phyloP scores from a whole-genome alignment of 768 basidiomycete genomes.

The Russula emetica region DNA sequence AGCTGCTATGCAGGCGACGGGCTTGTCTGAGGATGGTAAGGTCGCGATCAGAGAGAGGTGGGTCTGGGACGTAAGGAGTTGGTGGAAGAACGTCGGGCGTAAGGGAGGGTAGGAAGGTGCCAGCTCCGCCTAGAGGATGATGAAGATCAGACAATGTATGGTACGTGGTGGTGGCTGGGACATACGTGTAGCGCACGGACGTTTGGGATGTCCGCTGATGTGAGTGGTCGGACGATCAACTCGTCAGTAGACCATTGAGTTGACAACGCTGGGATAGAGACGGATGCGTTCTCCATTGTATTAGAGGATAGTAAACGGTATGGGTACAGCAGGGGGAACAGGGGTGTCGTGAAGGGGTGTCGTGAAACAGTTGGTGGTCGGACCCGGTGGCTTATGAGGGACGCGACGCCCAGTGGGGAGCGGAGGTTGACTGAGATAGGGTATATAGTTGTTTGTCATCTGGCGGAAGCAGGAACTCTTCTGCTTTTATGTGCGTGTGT shows the following conservation, averaged over 20 bases:
- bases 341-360: neutral
- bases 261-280: slow-evolving; percentile 1
- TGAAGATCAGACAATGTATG: no score
- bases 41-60: slow-evolving; percentile 24
- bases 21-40: slow-evolving; percentile 17
- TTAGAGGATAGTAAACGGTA: neutral
- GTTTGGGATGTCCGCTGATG: slow-evolving; percentile 22
- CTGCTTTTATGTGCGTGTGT: slow-evolving; percentile 4
- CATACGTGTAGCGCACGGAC: slow-evolving; percentile 24
- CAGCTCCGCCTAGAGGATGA: slow-evolving; percentile 4
- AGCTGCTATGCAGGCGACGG: slow-evolving; percentile 23
- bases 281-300: slow-evolving; percentile 20
- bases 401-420: neutral
- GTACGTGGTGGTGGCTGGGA: neutral
- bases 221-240: slow-evolving; percentile 23
- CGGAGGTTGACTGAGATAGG: slow-evolving; percentile 19
- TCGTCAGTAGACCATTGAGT: slow-evolving; percentile 14
- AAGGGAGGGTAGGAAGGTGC: slow-evolving; percentile 13
- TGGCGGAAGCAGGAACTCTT: slow-evolving; percentile 4
- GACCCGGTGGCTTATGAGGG: slow-evolving; percentile 2
- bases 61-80: slow-evolving; percentile 22
- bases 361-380: neutral
- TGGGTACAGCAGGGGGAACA: neutral
- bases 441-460: slow-evolving; percentile 16
- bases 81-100: slow-evolving; percentile 24